Conservation (phyloP, 2,329 filamentous ascomycete genomes). For the Hysterium pulicare region DNA sequence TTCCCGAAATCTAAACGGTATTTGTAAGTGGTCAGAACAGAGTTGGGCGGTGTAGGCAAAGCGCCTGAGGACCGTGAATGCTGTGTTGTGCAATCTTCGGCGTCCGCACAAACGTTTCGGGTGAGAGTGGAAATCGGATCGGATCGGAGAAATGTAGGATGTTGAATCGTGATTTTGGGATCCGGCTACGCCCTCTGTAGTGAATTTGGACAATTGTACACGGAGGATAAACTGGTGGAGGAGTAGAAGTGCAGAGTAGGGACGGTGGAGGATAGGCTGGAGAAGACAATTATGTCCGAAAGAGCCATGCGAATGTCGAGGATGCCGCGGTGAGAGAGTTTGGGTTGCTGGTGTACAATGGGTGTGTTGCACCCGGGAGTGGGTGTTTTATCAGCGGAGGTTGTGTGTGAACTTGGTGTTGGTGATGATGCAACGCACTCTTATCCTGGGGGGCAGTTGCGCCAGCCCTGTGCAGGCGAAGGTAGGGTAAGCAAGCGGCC, state of each 20-base stretch:
- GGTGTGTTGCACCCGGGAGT: slow-evolving; percentile 1
- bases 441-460: not conserved
- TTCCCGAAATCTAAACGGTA: too few species aligned
- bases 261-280: slow-evolving; percentile 13
- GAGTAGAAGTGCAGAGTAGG: slow-evolving; percentile 17
- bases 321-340: not conserved
- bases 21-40: too few species aligned
- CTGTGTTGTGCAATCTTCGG: not conserved
- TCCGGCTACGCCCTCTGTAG: slow-evolving; percentile 32
- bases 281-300: slow-evolving; percentile 15
- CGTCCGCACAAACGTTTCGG: slow-evolving; percentile 2
- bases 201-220: slow-evolving; percentile 32
- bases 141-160: not conserved
- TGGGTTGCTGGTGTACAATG: slow-evolving; percentile 1
- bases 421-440: not conserved
- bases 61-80: too few species aligned
- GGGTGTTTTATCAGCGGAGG: not conserved
- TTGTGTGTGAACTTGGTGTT: not conserved
- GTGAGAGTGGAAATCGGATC: slow-evolving; percentile 2
- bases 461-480: not conserved
- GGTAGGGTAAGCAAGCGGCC: too few species aligned
- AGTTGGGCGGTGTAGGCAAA: too few species aligned
- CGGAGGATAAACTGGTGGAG: slow-evolving; percentile 20
- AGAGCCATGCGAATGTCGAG: slow-evolving; percentile 31
- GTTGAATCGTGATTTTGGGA: not conserved